Conservation (phyloP, 2,329 filamentous ascomycete species). For the Ascochyta fabae region DNA sequence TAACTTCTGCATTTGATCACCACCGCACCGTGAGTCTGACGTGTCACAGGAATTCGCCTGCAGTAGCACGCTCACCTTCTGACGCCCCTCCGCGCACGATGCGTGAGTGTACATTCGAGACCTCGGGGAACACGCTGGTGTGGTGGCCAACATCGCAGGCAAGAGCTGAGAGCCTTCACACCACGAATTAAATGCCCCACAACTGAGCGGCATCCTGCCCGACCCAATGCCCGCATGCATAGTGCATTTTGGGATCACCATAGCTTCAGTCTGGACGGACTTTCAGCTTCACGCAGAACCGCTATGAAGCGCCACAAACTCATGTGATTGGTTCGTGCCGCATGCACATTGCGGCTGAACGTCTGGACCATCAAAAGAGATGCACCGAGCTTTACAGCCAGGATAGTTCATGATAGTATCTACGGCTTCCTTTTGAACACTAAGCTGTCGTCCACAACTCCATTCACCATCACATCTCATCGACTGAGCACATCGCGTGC, state of each 20-base stretch:
- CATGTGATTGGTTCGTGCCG: background rate
- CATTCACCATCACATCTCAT: too few relatives aligned
- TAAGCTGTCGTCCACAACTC: too few relatives aligned
- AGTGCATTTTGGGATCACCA: background rate
- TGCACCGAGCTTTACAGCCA: background rate
- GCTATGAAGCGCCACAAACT: background rate
- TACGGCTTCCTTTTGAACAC: too few relatives aligned
- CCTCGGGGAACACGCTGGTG: background rate
- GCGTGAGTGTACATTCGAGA: background rate
- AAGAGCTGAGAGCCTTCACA: background rate
- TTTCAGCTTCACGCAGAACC: constrained; percentile 3
- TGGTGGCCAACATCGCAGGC: background rate
- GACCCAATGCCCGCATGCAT: background rate
- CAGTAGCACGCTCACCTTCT: too few relatives aligned
- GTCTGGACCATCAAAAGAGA: background rate
- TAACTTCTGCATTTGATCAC: background rate
- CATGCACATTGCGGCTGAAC: constrained; percentile 7
- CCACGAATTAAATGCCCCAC: background rate
- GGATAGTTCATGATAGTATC: too few relatives aligned
- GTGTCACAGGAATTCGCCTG: background rate
- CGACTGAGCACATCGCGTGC: too few relatives aligned
- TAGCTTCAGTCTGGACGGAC: background rate
- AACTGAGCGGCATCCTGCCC: background rate
- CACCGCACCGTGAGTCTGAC: background rate
- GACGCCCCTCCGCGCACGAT: too few relatives aligned